These are phyloP conservation scores for Phytophthora vignae DNA, from an alignment of 352 stramenopile genomes.

Conservation along the genomic window DNA sequence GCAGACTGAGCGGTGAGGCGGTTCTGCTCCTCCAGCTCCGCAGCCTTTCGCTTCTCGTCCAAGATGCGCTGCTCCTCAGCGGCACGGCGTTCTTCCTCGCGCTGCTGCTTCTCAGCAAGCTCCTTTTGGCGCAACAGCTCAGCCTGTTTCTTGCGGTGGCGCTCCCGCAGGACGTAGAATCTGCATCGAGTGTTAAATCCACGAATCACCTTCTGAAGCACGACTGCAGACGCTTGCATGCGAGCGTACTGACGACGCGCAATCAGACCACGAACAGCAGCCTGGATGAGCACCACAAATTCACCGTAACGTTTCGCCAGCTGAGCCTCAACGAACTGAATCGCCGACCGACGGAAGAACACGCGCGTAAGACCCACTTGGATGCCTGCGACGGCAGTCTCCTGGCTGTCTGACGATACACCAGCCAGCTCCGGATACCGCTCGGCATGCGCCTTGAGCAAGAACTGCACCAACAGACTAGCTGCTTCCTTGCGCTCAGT, in stretches of 20 bases:
- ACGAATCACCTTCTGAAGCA: constrained; percentile 70
- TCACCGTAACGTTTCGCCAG: constrained; percentile 87
- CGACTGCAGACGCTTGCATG: constrained; percentile 52
- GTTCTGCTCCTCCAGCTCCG: constrained; percentile 66
- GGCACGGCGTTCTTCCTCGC: constrained; percentile 44
- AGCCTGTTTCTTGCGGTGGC: constrained; percentile 56
- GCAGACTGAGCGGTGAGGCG: constrained; percentile 65
- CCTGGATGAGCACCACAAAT: constrained; percentile 88
- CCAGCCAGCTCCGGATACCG: constrained; percentile 65
- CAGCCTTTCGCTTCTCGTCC: constrained; percentile 58
- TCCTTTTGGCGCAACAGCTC: constrained; percentile 50
- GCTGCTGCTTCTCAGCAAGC: constrained; percentile 42
- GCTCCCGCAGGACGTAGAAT: constrained; percentile 62
- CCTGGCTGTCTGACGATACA: constrained; percentile 48
- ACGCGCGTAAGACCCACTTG: constrained; percentile 84
- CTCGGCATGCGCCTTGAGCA: constrained; percentile 74
- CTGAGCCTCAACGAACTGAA: constrained; percentile 89
- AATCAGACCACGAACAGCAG: constrained; percentile 69
- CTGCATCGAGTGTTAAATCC: constrained; percentile 68
- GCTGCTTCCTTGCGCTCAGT: constrained; percentile 63
- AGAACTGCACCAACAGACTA: constrained; percentile 66
- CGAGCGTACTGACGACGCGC: constrained; percentile 53
- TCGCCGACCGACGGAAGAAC: constrained; percentile 85
- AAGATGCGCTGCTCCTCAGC: constrained; percentile 38
- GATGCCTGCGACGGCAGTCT: constrained; percentile 61